phyloP scores from a whole-genome alignment of 495 filamentous ascomycete species.

The Tuber aestivum region DNA sequence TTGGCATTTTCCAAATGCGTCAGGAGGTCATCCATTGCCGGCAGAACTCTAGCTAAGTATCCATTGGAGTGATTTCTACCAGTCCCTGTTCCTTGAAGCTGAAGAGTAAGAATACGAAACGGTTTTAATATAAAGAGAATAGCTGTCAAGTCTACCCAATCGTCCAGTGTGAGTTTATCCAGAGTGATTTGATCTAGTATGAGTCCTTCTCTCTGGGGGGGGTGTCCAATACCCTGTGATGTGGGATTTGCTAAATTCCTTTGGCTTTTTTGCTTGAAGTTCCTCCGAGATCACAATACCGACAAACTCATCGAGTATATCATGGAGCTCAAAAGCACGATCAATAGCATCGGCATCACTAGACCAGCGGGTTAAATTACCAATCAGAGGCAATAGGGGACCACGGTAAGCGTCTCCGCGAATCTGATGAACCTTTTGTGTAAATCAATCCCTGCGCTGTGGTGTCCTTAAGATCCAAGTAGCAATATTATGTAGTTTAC shows the following conservation, averaged over 20 bases:
- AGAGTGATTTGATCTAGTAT: not conserved
- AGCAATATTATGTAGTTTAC: not conserved
- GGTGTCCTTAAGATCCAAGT: not conserved
- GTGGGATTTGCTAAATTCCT: not conserved
- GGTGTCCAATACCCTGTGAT: not conserved
- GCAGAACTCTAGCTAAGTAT: not conserved
- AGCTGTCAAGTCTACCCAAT: not conserved
- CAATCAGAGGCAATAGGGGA: not conserved
- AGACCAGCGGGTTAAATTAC: not conserved
- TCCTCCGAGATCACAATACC: not conserved
- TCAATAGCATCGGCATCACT: not conserved
- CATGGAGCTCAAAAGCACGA: not conserved
- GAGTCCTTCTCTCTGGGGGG: not conserved
- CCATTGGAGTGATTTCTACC: not conserved
- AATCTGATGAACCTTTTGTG: not conserved
- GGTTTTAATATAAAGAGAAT: not conserved
- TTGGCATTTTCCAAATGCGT: not conserved
- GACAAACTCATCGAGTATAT: not conserved
- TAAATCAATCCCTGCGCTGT: not conserved
- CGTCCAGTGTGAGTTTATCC: not conserved
- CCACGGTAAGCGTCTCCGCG: not conserved
- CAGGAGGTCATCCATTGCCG: conserved; percentile 1
- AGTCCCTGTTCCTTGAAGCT: not conserved
- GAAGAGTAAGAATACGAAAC: not conserved
- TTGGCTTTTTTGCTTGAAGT: not conserved